Conservation (phyloP, 208 protist genomes). For the Spongospora subterranea region DNA sequence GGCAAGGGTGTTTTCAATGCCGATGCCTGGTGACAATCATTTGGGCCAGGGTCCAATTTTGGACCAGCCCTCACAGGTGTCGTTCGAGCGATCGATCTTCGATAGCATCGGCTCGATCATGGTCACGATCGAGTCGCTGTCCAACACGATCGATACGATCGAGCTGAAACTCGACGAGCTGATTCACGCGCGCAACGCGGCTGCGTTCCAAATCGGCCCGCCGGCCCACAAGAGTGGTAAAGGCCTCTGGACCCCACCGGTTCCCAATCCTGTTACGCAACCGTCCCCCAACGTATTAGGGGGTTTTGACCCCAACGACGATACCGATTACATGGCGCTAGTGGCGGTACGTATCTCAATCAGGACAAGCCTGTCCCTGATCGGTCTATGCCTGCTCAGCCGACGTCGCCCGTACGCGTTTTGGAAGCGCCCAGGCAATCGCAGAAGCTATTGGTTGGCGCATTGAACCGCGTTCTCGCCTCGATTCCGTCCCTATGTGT, state of each 20-base stretch:
- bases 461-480: background rate
- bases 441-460: background rate
- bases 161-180: slow-evolving; percentile 17
- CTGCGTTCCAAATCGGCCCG: background rate
- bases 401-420: background rate
- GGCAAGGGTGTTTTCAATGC: background rate
- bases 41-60: background rate
- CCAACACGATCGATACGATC: background rate
- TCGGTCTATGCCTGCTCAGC: background rate
- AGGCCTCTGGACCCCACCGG: background rate
- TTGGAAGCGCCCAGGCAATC: too few relatives aligned
- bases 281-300: background rate
- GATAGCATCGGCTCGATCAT: background rate
- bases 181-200: background rate
- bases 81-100: slow-evolving; percentile 6
- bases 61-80: too few relatives aligned
- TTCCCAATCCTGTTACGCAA: background rate
- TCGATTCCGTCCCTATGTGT: slow-evolving; percentile 35
- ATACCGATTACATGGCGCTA: background rate
- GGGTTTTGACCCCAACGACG: background rate
- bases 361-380: background rate
- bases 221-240: background rate
- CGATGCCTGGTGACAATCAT: background rate
- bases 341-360: background rate
- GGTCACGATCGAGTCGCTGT: background rate